Evolutionary conservation across 176 grass and related monocot species (phyloP).

Genomic region (Paspalum notatum): DNA sequence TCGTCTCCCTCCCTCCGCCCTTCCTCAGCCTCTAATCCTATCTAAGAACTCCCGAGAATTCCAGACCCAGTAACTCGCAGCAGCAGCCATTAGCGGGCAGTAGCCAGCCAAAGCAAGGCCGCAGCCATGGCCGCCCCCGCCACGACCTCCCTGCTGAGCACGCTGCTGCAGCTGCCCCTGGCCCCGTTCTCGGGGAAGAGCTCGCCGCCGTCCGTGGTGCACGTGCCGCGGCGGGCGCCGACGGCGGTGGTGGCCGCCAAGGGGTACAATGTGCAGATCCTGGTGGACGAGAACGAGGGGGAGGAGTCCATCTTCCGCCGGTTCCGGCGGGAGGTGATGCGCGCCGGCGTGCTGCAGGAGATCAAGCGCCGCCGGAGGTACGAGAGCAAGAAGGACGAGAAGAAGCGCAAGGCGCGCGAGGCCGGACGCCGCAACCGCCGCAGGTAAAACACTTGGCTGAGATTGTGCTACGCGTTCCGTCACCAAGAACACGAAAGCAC

Average conservation of each 20-base stretch:
- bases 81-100: background rate
- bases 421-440: conserved; percentile 67
- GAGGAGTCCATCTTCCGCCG: conserved; percentile 68
- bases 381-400: conserved; percentile 79
- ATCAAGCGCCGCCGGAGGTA: conserved; percentile 79
- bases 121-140: conserved; percentile 38
- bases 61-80: conserved; percentile 2
- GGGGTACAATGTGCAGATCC: conserved; percentile 87
- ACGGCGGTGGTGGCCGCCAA: conserved; percentile 38
- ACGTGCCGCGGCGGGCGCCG: conserved; percentile 40
- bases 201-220: conserved; percentile 46
- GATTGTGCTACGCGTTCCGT: background rate
- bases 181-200: conserved; percentile 47
- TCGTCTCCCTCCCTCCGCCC: background rate
- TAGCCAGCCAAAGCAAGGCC: conserved; percentile 21
- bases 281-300: conserved; percentile 83
- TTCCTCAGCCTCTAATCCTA: conserved; percentile 56
- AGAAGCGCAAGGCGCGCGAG: conserved; percentile 75
- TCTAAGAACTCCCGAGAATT: conserved; percentile 15
- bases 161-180: conserved; percentile 38
- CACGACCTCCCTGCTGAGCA: conserved; percentile 37
- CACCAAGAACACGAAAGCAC: no score
- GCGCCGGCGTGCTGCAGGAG: conserved; percentile 74
- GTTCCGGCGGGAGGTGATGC: conserved; percentile 89
- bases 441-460: conserved; percentile 27